Percentiles rank a stretch among this genome's conserved stretches.
Evolutionary conservation across 495 filamentous ascomycete genomes (phyloP).

Genomic region (Alectoria sarmentosa): DNA sequence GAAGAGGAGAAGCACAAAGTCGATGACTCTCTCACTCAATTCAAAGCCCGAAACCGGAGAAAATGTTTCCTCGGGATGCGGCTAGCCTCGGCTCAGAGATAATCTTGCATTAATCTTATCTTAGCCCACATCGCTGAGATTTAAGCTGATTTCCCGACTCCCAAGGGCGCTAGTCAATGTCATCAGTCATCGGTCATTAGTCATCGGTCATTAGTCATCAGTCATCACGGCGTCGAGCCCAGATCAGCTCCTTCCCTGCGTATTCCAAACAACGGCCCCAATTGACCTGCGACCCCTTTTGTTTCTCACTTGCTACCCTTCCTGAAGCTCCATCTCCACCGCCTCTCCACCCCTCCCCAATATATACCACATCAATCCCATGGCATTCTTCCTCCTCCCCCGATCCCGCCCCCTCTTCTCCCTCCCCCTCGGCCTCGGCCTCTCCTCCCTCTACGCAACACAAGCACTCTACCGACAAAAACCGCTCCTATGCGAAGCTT

Average conservation of each 20-base stretch:
- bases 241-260: background rate
- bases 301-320: background rate
- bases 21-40: constrained; percentile 10
- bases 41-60: constrained; percentile 10
- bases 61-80: background rate
- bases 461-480: constrained; percentile 25
- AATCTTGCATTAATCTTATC: constrained; percentile 4
- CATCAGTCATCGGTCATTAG: too few species aligned
- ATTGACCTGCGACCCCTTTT: background rate
- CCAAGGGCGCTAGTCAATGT: background rate
- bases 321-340: background rate
- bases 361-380: background rate
- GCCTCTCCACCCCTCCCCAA: too few species aligned
- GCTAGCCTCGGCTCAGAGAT: background rate
- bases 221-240: too few species aligned
- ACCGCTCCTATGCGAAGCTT: constrained; percentile 22
- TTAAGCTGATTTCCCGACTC: background rate
- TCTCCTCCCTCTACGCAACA: constrained; percentile 36
- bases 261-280: background rate
- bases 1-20: background rate
- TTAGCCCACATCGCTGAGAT: background rate
- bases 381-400: constrained; percentile 29
- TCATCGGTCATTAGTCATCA: too few species aligned
- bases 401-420: constrained; percentile 28
- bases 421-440: constrained; percentile 37